phyloP scores from a whole-genome alignment of 78 protist genomes.

The Cavenderia fasciculata region DNA sequence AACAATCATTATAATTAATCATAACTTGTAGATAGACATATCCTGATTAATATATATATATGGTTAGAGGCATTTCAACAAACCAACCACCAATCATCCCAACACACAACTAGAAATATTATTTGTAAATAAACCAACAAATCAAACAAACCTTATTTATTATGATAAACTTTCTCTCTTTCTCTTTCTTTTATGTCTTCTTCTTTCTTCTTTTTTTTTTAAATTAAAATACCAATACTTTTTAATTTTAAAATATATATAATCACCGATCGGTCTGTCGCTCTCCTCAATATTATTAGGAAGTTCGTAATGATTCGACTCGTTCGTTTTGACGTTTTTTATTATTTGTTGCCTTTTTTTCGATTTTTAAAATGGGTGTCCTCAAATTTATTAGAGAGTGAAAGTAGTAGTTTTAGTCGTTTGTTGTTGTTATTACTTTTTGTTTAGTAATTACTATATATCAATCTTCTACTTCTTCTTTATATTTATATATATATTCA shows the following conservation, averaged over 20 bases:
- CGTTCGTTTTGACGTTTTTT: neutral
- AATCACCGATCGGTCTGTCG: too few species aligned
- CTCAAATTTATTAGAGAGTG: neutral
- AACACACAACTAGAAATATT: too few species aligned
- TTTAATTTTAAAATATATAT: neutral
- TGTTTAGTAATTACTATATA: neutral
- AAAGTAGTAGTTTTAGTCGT: neutral
- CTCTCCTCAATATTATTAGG: too few species aligned
- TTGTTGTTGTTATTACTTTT: neutral
- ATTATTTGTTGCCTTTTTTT: too few species aligned
- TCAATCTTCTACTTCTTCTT: neutral
- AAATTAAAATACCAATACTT: neutral
- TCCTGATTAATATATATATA: too few species aligned
- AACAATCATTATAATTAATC: too few species aligned
- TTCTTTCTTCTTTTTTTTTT: neutral
- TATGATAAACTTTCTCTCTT: neutral
- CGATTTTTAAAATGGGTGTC: too few species aligned
- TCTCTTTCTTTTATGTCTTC: neutral
- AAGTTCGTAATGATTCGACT: too few species aligned
- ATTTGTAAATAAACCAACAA: neutral
- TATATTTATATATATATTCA: neutral
- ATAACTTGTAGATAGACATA: too few species aligned
- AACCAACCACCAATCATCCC: too few species aligned
- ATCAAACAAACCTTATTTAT: neutral
- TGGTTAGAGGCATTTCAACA: too few species aligned